Base-by-base conservation (phyloP, 192 early-diverging fungal genomes). In the Coemansia sp. region DNA sequence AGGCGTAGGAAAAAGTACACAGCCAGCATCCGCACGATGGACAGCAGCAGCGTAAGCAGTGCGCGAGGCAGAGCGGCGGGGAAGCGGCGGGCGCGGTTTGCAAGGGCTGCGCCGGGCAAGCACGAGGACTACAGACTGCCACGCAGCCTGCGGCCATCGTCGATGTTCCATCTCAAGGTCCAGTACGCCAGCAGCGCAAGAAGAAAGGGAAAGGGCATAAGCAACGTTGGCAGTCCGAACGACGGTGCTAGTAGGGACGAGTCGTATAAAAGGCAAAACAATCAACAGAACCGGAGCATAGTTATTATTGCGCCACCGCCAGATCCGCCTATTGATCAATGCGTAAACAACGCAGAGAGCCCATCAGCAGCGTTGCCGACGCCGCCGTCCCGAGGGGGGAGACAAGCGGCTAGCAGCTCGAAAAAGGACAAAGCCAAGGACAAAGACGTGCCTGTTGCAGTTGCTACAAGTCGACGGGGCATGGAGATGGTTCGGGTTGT, bases 101-200 rank as follows among this genome's bases (percentile, higher is more conserved):
- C 28, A n/a, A 13, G 35, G 35, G 58, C 23, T n/a, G n/a, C 51
- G 18, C n/a, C 61, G 55, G 42, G 28, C 26, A 21, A 29, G 3
- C 5, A 42, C 7, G 40, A 52, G 15, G 26, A 43, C 51, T 73
- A 73, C 61, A 68, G 65, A 29, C 63, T 81, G 55, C 79, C 79
- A 15, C 61, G 61, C 9, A 72, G 63, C 16, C 67, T 81, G 31
- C 58, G 74, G 56, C 79, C 79, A 4, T 67, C 74, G 39, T 81
- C 79, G 18, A 66, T 75, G 70, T 81, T 81, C 45, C 73, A 81
- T 53, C 59, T 81, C 29, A 62, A 46, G 37, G 55, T 81, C 31
- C 70, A 70, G 10, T 81, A 81, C 34, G 66, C 49, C 33, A n/a
- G 48, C 31, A 13, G 21, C 20, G 49, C 7, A 4, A 26, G 23